Evolutionary conservation across 371 early-diverging fungal genomes (phyloP).

Genomic region (Mucor circinelloides): DNA sequence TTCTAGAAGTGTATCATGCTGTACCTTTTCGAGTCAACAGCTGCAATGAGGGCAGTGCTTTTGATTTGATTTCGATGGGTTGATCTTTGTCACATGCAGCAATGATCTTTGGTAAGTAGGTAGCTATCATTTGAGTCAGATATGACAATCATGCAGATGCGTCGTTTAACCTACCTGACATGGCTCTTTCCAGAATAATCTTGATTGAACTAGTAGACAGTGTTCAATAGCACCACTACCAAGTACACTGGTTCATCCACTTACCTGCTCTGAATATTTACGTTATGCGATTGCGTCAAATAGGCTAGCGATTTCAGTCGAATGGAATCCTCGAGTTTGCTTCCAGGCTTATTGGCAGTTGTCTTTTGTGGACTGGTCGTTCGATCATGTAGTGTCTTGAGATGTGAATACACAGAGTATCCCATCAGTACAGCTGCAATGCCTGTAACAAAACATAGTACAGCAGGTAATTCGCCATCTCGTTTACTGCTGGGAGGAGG

Average conservation of each 20-base stretch:
- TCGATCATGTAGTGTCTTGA: constrained; percentile 46
- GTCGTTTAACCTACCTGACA: constrained; percentile 48
- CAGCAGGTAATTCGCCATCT: constrained; percentile 8
- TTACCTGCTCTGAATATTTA: constrained; percentile 72
- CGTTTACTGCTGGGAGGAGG: not conserved
- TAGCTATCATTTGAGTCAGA: constrained; percentile 20
- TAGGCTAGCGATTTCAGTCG: constrained; percentile 60
- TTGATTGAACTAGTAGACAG: constrained; percentile 53
- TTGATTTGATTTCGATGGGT: constrained; percentile 54
- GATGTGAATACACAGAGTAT: constrained; percentile 62
- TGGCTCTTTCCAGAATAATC: constrained; percentile 69
- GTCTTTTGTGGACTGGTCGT: constrained; percentile 19
- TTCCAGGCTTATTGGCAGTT: constrained; percentile 18
- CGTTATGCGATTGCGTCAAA: constrained; percentile 63
- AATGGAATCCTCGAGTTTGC: constrained; percentile 57
- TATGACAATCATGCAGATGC: too few species aligned
- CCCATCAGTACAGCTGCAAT: constrained; percentile 56
- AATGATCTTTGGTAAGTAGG: constrained; percentile 54
- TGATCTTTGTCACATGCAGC: constrained; percentile 46
- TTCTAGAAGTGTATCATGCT: not conserved
- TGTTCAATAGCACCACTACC: not conserved
- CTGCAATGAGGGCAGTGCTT: constrained; percentile 70
- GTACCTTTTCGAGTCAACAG: constrained; percentile 71
- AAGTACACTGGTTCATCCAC: not conserved
- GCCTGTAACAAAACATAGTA: constrained; percentile 52